Conservation (phyloP, 345 rosid species). For the Populus ilicifolia region DNA sequence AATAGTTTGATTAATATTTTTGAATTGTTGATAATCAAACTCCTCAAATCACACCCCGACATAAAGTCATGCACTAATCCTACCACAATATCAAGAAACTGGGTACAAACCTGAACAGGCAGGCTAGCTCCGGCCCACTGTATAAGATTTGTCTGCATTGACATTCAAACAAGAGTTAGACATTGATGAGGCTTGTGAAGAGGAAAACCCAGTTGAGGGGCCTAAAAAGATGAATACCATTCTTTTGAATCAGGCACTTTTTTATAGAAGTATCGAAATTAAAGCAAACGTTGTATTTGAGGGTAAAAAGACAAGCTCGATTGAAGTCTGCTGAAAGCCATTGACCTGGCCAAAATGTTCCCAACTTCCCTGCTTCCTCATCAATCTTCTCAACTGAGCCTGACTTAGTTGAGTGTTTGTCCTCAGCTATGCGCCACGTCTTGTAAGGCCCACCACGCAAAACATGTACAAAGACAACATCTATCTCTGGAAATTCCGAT, state of each 20-base stretch:
- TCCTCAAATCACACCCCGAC: not conserved
- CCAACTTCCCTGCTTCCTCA: slow-evolving; percentile 94
- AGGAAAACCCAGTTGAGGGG: not conserved
- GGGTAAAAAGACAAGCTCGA: slow-evolving; percentile 77
- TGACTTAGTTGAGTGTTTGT: slow-evolving; percentile 84
- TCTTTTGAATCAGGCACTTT: not conserved
- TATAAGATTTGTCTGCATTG: slow-evolving; percentile 83
- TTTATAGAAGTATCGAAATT: slow-evolving; percentile 3
- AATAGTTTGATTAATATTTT: not conserved
- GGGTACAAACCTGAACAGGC: slow-evolving; percentile 79
- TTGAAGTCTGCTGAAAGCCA: slow-evolving; percentile 93
- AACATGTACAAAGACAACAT: slow-evolving; percentile 92
- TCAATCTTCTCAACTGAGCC: slow-evolving; percentile 96
- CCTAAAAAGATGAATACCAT: not conserved
- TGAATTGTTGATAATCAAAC: not conserved
- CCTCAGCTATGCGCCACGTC: slow-evolving; percentile 90
- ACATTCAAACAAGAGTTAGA: slow-evolving; percentile 15
- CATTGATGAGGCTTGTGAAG: not conserved
- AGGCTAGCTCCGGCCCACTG: slow-evolving; percentile 95
- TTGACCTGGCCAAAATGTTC: slow-evolving; percentile 98
- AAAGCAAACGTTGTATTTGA: slow-evolving; percentile 85
- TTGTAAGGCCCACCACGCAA: slow-evolving; percentile 92
- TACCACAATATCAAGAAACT: not conserved
- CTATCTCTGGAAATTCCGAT: slow-evolving; percentile 53
- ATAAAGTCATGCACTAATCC: not conserved